Conservation (phyloP, 2,329 filamentous ascomycete genomes). For the Colletotrichum liriopes region DNA sequence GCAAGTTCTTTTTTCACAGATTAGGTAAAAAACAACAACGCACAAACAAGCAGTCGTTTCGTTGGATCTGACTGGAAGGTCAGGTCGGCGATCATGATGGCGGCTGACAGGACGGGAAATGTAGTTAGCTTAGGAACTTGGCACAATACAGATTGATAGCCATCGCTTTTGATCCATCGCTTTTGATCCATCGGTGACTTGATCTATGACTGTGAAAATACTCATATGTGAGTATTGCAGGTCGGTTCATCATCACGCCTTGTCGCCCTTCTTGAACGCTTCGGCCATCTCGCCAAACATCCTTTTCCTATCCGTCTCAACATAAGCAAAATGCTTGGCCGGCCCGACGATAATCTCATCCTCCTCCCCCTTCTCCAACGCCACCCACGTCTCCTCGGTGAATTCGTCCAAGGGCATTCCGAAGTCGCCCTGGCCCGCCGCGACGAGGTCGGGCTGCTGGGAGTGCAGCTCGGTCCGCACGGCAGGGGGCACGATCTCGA, state of each 20-base stretch:
- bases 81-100: slow-evolving; percentile 24
- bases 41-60: slow-evolving; percentile 26
- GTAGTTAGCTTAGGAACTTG: slow-evolving; percentile 40
- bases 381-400: slow-evolving; percentile 61
- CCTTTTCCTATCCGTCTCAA: slow-evolving; percentile 32
- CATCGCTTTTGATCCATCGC: not conserved
- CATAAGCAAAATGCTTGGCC: slow-evolving; percentile 27
- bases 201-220: no score
- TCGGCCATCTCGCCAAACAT: slow-evolving; percentile 29
- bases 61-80: slow-evolving; percentile 32
- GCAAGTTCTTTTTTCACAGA: slow-evolving; percentile 33
- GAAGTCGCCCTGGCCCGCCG: slow-evolving; percentile 50
- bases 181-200: not conserved
- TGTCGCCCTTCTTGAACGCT: slow-evolving; percentile 19
- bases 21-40: slow-evolving; percentile 6
- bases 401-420: slow-evolving; percentile 59
- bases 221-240: no score
- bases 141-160: slow-evolving; percentile 41
- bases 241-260: not conserved
- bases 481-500: slow-evolving; percentile 65
- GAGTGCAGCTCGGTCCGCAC: slow-evolving; percentile 66
- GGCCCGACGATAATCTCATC: slow-evolving; percentile 48
- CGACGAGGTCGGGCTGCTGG: slow-evolving; percentile 54
- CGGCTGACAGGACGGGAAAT: slow-evolving; percentile 33
- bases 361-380: slow-evolving; percentile 57